Evolutionary conservation across 768 basidiomycete genomes (phyloP).

Genomic region (Trametes cubensis): DNA sequence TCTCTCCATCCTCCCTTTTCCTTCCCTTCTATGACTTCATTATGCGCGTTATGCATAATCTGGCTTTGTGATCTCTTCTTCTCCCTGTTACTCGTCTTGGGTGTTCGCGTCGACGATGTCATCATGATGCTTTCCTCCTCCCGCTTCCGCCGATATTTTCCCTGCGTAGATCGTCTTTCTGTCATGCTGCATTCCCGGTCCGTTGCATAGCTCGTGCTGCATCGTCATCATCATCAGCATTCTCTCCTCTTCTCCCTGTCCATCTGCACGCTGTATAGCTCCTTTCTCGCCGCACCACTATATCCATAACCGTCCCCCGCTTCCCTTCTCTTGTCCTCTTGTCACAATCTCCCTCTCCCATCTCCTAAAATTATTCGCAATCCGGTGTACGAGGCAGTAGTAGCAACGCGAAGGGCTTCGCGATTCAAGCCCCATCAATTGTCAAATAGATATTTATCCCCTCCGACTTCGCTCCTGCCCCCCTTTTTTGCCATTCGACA

Average conservation of each 20-base stretch:
- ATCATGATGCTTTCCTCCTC: constrained; percentile 21
- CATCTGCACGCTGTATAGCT: constrained; percentile 14
- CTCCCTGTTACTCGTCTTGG: constrained; percentile 3
- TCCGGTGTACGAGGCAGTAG: constrained; percentile 26
- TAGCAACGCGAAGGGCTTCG: constrained; percentile 53
- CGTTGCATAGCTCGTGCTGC: constrained; percentile 26
- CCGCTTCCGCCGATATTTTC: constrained; percentile 9
- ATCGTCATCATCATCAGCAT: constrained; percentile 25
- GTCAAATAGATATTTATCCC: constrained; percentile 33
- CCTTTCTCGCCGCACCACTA: constrained; percentile 17
- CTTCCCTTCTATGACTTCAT: constrained; percentile 14
- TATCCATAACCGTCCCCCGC: constrained; percentile 21
- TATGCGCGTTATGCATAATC: constrained; percentile 24
- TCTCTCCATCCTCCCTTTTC: constrained; percentile 7
- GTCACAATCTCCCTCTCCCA: constrained; percentile 14
- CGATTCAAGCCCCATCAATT: constrained; percentile 45
- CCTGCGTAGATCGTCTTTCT: constrained; percentile 22
- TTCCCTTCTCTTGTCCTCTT: constrained; percentile 7
- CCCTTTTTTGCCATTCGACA: not conserved
- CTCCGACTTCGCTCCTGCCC: constrained; percentile 5
- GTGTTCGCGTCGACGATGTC: constrained; percentile 19
- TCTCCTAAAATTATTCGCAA: constrained; percentile 23
- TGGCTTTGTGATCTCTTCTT: constrained; percentile 18
- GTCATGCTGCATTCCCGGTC: constrained; percentile 24
- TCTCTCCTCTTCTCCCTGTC: constrained; percentile 8